phyloP scores from a whole-genome alignment of 805 yeast genomes.

The Wickerhamomyces kurtzmanii region DNA sequence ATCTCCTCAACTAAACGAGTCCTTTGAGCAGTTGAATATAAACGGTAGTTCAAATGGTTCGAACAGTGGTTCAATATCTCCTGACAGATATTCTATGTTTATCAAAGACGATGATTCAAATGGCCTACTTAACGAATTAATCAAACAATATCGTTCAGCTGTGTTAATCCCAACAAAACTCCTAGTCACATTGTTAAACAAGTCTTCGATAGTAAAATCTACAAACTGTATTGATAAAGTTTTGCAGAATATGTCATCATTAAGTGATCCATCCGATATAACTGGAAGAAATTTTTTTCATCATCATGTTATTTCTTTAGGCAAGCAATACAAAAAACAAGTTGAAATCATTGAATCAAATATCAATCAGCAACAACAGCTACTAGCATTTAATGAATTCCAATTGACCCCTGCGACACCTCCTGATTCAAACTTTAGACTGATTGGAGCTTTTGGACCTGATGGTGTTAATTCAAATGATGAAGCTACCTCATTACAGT shows the following conservation, averaged over 20 bases:
- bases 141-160: constrained; percentile 31
- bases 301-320: constrained; percentile 70
- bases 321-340: constrained; percentile 41
- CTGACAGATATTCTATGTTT: constrained; percentile 12
- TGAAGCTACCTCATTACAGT: constrained; percentile 47
- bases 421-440: constrained; percentile 35
- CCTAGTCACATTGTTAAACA: constrained; percentile 52
- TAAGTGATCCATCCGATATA: constrained; percentile 62
- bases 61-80: constrained; percentile 10
- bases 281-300: constrained; percentile 81
- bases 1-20: constrained; percentile 27
- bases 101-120: constrained; percentile 34
- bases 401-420: constrained; percentile 36
- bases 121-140: constrained; percentile 32
- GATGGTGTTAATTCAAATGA: constrained; percentile 55
- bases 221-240: constrained; percentile 48
- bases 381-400: constrained; percentile 6
- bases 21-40: background rate
- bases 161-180: constrained; percentile 44
- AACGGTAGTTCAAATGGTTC: constrained; percentile 2
- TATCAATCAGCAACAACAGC: constrained; percentile 1
- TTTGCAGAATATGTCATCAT: constrained; percentile 37
- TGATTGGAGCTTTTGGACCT: constrained; percentile 46
- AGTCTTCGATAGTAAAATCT: constrained; percentile 49
- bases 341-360: constrained; percentile 4